Percentiles rank a stretch among this genome's conserved stretches.
Conservation (phyloP, 2,329 filamentous ascomycete genomes). For the Graphiopsis chlorocephala region DNA sequence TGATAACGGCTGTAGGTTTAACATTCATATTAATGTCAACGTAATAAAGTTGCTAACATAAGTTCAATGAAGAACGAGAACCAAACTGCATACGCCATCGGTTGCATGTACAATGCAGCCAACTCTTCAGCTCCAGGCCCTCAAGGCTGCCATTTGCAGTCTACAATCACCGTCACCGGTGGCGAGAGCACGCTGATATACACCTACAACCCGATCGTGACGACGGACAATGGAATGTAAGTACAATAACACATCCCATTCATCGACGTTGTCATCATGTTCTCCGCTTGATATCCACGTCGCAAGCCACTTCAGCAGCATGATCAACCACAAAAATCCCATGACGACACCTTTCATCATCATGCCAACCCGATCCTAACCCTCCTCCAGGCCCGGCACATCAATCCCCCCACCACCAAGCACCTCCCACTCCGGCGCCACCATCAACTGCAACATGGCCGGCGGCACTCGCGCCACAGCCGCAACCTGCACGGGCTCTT, state of each 20-base stretch:
- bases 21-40: background rate
- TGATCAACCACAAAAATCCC: background rate
- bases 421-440: slow-evolving; percentile 16
- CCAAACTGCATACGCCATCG: slow-evolving; percentile 28
- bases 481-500: slow-evolving; percentile 26
- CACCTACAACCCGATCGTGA: slow-evolving; percentile 18
- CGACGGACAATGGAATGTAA: slow-evolving; percentile 17
- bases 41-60: background rate
- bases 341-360: background rate
- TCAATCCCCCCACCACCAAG: slow-evolving; percentile 6
- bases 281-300: background rate
- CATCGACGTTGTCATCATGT: background rate
- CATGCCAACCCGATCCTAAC: background rate
- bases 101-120: slow-evolving; percentile 20
- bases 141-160: slow-evolving; percentile 22
- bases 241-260: background rate
- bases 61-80: slow-evolving; percentile 21
- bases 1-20: slow-evolving; percentile 24
- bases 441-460: slow-evolving; percentile 26
- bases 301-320: background rate
- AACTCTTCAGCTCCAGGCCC: slow-evolving; percentile 15
- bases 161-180: slow-evolving; percentile 31
- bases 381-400: slow-evolving; percentile 15
- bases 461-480: slow-evolving; percentile 23
- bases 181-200: slow-evolving; percentile 29